Evolutionary conservation across 75 land plant species (phyloP), one percentile per base, ranked within the genome.

Genomic region (Selaginella moellendorffii): DNA sequence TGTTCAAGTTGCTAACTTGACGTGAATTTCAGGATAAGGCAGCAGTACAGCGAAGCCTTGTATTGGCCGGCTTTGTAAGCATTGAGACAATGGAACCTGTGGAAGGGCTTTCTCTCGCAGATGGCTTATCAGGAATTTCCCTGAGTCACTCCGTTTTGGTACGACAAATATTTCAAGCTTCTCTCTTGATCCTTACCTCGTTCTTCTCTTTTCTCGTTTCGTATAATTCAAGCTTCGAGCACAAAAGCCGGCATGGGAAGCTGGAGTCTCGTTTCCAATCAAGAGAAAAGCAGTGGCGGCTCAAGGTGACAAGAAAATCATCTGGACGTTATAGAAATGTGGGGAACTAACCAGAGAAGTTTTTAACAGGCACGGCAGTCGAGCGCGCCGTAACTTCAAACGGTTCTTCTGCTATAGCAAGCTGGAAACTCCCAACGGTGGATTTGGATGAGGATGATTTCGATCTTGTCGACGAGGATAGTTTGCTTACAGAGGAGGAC

Each of bases 401-500:
- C n/a, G n/a, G n/a, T n/a, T n/a, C n/a, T n/a, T n/a, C n/a, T n/a
- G n/a, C n/a, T n/a, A n/a, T n/a, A n/a, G 46, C 14, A 5, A 36
- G 14, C 46, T 36, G 46, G 46, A 36, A 36, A 14, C 46, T 36
- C 10, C 46, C 46, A 5, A 14, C 14, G 5, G 10, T 36, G 46
- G 46, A 36, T 5, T 5, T 36, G 46, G 63, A 80, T 51, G 84
- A 77, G 64, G 88, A 87, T 75, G 85, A 82, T 31, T 62, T 69
- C 29, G 97, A 95, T 73, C 74, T 95, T 58, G 78, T 95, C 46
- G 92, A 95, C 58, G 99, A 95, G 46, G 99, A 95, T 26, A 81
- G 78, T 22, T 81, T 95, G 23, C 74, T 95, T 8, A 85, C 97
- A 30, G 99, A 90, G 61, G 99, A 95, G 69, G 99, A 95, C 31